Base-by-base conservation (phyloP, 2,329 filamentous ascomycete species). In the Thielaviopsis euricoi region DNA sequence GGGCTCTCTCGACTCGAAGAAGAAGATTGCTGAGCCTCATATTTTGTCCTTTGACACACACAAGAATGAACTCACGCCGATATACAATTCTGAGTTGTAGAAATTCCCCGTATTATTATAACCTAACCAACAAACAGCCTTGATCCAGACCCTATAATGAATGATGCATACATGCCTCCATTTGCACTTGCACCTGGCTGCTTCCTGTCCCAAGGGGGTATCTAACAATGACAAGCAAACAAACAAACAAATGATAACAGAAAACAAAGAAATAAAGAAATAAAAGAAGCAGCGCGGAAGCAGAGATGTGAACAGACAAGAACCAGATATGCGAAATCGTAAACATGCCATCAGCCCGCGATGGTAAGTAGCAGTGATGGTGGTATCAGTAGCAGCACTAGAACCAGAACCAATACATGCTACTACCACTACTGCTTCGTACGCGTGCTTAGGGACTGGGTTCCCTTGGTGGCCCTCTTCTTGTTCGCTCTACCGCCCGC, bases 381-480 rank as follows among this genome's bases (percentile, higher is more conserved):
- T n/a, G n/a, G n/a, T n/a, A n/a, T n/a, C n/a, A n/a, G n/a, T n/a
- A n/a, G n/a, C n/a, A n/a, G n/a, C n/a, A n/a, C n/a, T n/a, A n/a
- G 37, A 33, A 33, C 29, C 6, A 33, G 29, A 6, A 33, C 12
- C 6, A 33, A 17, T 10, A 43, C 37, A 48, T 33, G 13, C 22
- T 10, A 52, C 17, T 19, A 46, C 17, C 37, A 52, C n/a, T 43
- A 40, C 23, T 26, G 49, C 52, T 58, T 58, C 3, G 57, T 33
- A 3, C 52, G n/a, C 7, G 52, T 37, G 43, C 52, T 55, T 23
- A 55, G 46, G 33, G 57, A 52, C 52, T 55, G 52, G 29, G 26
- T 55, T 40, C 57, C 52, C 40, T 51, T 33, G n/a, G 13, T 21
- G 21, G 19, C 58, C 56, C 60, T 60, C 33, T 54, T 53, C 53